Evolutionary conservation across 2,329 filamentous ascomycete species (phyloP).

Genomic region (Aspergillus sp.): DNA sequence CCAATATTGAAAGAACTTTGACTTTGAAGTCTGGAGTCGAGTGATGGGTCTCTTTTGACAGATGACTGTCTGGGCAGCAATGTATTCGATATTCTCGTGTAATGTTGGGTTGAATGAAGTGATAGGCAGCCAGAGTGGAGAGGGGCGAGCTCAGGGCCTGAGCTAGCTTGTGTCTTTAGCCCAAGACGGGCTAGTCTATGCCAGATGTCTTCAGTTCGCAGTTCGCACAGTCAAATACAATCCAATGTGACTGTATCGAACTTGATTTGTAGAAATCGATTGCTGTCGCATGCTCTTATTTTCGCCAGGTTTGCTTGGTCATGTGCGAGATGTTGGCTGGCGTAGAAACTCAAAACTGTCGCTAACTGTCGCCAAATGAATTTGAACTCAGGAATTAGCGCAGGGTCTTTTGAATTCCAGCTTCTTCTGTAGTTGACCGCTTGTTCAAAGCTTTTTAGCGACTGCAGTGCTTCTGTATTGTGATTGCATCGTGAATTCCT

Average conservation of each 20-base stretch:
- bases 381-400: neutral
- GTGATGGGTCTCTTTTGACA: neutral
- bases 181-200: neutral
- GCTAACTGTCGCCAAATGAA: neutral
- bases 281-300: neutral
- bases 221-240: neutral
- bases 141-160: neutral
- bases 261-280: neutral
- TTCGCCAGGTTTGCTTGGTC: neutral
- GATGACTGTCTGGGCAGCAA: neutral
- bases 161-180: neutral
- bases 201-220: neutral
- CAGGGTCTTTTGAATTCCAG: constrained; percentile 1
- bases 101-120: neutral
- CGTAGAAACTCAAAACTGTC: neutral
- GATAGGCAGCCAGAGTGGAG: neutral
- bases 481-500: neutral
- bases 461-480: neutral
- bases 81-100: neutral
- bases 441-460: constrained; percentile 1
- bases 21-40: too few species aligned
- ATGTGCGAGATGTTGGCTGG: neutral
- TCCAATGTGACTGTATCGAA: neutral
- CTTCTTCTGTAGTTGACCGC: constrained; percentile 9
- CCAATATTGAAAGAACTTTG: too few species aligned